Percentiles rank a stretch among this genome's conserved stretches.
Conservation (phyloP, 2,329 filamentous ascomycete species). For the Xylaria multiplex region DNA sequence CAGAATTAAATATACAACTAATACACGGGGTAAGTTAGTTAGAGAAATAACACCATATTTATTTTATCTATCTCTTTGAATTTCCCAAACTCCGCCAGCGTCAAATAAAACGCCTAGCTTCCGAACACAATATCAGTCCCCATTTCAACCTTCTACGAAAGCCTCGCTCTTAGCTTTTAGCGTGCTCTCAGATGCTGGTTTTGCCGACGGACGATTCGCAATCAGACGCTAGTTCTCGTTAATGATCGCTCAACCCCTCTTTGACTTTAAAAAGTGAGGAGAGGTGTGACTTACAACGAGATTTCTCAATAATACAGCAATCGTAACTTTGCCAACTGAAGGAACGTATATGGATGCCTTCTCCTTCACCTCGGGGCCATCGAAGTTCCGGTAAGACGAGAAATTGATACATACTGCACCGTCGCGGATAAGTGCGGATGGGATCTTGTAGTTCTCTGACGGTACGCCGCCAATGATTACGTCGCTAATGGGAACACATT, state of each 20-base stretch:
- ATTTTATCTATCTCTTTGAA: constrained; percentile 19
- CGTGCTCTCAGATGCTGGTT: constrained; percentile 46
- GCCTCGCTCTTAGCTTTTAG: constrained; percentile 49
- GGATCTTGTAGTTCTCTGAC: constrained; percentile 87
- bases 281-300: constrained; percentile 72
- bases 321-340: constrained; percentile 97
- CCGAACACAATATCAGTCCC: constrained; percentile 3
- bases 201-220: constrained; percentile 58
- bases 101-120: not conserved
- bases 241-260: constrained; percentile 37
- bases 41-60: not conserved
- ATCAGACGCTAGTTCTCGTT: constrained; percentile 58
- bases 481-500: constrained; percentile 88
- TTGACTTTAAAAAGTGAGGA: not conserved
- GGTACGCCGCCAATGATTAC: constrained; percentile 96
- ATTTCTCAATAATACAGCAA: constrained; percentile 89
- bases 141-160: constrained; percentile 45
- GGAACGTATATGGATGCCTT: constrained; percentile 97
- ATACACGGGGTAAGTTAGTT: no score
- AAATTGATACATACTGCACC: constrained; percentile 99
- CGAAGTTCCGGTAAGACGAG: constrained; percentile 94
- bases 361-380: constrained; percentile 84
- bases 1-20: not conserved
- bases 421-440: constrained; percentile 81
- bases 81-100: not conserved